Conservation (phyloP, 345 rosid genomes). For the Salix caprea region DNA sequence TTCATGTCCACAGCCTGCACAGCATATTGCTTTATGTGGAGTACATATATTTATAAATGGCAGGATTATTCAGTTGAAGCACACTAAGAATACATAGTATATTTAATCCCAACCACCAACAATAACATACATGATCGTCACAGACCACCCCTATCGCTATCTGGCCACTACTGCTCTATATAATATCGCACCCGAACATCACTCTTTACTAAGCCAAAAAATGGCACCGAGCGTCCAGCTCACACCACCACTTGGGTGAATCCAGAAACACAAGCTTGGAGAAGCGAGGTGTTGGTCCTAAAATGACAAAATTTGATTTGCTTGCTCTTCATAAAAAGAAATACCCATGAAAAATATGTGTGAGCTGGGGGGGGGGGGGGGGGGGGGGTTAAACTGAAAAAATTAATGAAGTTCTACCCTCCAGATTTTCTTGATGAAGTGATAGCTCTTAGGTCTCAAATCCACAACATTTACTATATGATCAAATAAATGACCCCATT, state of each 20-base stretch:
- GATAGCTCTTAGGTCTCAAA: no score
- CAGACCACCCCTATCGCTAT: neutral
- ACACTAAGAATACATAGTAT: neutral
- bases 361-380: neutral
- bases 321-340: neutral
- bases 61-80: neutral
- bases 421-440: neutral
- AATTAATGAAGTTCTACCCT: neutral
- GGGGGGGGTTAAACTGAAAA: neutral
- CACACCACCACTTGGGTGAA: neutral
- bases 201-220: neutral
- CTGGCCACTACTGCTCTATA: neutral
- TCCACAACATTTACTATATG: no score
- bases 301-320: neutral
- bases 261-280: neutral
- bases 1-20: conserved; percentile 83
- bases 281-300: neutral
- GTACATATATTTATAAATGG: neutral
- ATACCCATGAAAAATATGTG: neutral
- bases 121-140: neutral
- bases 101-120: neutral
- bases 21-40: neutral
- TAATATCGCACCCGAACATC: neutral
- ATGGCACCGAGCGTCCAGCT: neutral
- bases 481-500: neutral